These are phyloP conservation scores for Delitschia confertaspora DNA, from an alignment of 495 filamentous ascomycete species.

Conservation along the genomic window DNA sequence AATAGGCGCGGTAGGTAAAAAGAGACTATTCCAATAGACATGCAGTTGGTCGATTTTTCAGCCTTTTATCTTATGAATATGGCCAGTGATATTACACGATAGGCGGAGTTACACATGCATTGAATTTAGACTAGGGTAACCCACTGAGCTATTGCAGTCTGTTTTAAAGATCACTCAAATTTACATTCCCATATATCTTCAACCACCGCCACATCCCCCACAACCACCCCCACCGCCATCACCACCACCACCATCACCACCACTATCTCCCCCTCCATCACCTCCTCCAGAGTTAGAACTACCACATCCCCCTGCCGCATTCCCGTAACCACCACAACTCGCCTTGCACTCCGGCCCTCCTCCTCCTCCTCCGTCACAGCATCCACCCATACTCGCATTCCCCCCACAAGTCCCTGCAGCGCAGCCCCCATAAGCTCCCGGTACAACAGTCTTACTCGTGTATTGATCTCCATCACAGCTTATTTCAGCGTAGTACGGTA, in stretches of 20 bases:
- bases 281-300: no score
- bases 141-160: no score
- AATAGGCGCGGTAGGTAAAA: no score
- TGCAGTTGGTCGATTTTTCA: no score
- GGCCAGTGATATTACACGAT: no score
- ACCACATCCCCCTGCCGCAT: constrained; percentile 38
- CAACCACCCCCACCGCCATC: constrained; percentile 35
- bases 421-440: constrained; percentile 36
- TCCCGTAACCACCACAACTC: constrained; percentile 26
- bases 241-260: constrained; percentile 32
- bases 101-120: no score
- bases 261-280: no score
- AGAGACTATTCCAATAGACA: no score
- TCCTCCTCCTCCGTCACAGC: constrained; percentile 40
- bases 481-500: constrained; percentile 47
- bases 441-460: constrained; percentile 14
- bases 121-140: no score
- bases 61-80: no score
- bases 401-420: constrained; percentile 43
- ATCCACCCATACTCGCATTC: constrained; percentile 45
- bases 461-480: constrained; percentile 18
- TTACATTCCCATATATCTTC: no score
- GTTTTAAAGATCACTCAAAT: no score
- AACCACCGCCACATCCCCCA: constrained; percentile 38
- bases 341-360: constrained; percentile 28